These are phyloP conservation scores for Ogataea pignaliae DNA, from an alignment of 805 yeast genomes.

Conservation along the genomic window DNA sequence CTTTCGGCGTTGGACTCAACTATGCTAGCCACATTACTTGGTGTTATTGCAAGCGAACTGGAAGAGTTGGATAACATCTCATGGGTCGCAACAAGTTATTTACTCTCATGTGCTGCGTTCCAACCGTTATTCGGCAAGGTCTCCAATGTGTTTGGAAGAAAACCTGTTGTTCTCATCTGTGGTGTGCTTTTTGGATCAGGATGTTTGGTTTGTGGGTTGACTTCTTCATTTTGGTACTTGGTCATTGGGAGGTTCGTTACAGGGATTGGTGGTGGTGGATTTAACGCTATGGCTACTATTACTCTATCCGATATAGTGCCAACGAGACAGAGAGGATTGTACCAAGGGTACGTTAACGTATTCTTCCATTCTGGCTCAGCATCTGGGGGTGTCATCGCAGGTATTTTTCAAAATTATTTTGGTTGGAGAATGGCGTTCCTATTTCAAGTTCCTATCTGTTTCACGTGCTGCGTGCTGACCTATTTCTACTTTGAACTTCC, in stretches of 20 bases:
- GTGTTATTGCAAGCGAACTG: conserved; percentile 49
- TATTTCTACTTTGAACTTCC: conserved; percentile 36
- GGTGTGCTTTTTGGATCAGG: conserved; percentile 34
- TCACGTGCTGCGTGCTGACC: conserved; percentile 37
- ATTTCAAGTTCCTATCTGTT: conserved; percentile 48
- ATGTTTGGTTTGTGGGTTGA: conserved; percentile 38
- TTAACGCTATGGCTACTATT: conserved; percentile 69
- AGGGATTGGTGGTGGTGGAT: conserved; percentile 89
- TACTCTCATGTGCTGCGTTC: conserved; percentile 42
- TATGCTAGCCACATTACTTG: conserved; percentile 47
- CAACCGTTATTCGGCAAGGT: conserved; percentile 54
- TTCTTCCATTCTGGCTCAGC: conserved; percentile 76
- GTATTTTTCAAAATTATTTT: conserved; percentile 43
- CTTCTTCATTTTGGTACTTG: conserved; percentile 37
- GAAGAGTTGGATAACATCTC: conserved; percentile 38
- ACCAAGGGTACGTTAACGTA: conserved; percentile 78
- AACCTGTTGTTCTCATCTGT: conserved; percentile 32
- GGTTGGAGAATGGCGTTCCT: conserved; percentile 69
- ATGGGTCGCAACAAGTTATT: conserved; percentile 40
- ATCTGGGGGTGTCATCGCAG: conserved; percentile 64
- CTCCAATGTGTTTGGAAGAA: conserved; percentile 52
- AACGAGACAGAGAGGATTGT: conserved; percentile 70
- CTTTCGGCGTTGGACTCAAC: conserved; percentile 52
- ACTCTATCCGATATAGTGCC: conserved; percentile 75
- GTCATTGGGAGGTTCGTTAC: conserved; percentile 63